Conservation (phyloP, 495 filamentous ascomycete species). For the Daldinia concentrica region DNA sequence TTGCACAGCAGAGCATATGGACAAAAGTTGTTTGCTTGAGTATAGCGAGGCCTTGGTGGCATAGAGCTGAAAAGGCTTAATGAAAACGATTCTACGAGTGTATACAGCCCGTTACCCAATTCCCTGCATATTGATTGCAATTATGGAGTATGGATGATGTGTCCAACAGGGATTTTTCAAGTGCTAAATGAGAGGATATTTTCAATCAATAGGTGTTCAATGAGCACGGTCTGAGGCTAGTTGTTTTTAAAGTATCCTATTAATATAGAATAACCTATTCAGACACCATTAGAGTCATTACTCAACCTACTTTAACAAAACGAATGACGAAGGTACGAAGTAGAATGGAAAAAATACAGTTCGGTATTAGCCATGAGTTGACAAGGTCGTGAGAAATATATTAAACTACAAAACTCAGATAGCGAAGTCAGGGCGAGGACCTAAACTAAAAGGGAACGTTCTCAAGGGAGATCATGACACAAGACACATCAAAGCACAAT, state of each 20-base stretch:
- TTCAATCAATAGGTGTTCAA: not conserved
- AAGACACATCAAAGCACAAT: not conserved
- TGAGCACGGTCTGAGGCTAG: too few relatives aligned
- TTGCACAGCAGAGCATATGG: conserved; percentile 2
- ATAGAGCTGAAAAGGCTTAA: conserved; percentile 13
- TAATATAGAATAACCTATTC: too few relatives aligned
- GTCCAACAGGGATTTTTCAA: not conserved
- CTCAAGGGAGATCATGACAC: not conserved
- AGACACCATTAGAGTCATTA: too few relatives aligned
- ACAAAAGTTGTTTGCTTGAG: conserved; percentile 11
- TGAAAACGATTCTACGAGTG: conserved; percentile 29
- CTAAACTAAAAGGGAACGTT: not conserved
- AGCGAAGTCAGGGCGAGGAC: not conserved
- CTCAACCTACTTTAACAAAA: too few relatives aligned
- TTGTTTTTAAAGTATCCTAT: too few relatives aligned
- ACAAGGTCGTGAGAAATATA: not conserved
- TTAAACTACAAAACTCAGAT: not conserved
- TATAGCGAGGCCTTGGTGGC: conserved; percentile 22
- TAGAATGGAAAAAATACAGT: too few relatives aligned
- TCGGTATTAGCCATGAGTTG: too few relatives aligned
- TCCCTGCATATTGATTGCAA: not conserved
- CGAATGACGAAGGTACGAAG: too few relatives aligned
- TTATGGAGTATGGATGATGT: not conserved
- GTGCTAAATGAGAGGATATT: not conserved
- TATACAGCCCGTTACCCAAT: not conserved